Evolutionary conservation across 371 early-diverging fungal species (phyloP).

Genomic region (Lichtheimia hyalospora): DNA sequence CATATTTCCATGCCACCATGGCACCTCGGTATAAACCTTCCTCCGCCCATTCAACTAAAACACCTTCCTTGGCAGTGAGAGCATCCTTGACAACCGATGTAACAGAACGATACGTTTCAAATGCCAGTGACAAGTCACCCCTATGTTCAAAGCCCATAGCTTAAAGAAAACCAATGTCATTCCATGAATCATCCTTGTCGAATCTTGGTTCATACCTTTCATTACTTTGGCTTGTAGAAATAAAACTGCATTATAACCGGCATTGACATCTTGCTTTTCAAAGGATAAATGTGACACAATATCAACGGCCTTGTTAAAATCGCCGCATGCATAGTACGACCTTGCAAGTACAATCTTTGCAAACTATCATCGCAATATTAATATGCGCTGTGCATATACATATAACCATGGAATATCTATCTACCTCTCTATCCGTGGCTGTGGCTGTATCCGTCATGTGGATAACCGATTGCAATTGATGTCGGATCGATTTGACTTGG

Average conservation of each 20-base stretch:
- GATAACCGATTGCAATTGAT: conserved; percentile 22
- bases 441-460: conserved; percentile 11
- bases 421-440: conserved; percentile 33
- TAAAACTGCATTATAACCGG: conserved; percentile 56
- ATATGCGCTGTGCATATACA: no score
- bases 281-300: conserved; percentile 28
- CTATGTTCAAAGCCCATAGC: conserved; percentile 55
- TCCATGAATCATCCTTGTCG: background rate
- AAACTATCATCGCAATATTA: conserved; percentile 21
- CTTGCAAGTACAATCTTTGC: conserved; percentile 44
- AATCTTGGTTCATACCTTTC: conserved; percentile 38
- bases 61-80: conserved; percentile 36
- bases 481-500: conserved; percentile 27
- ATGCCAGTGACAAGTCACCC: conserved; percentile 45
- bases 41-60: conserved; percentile 67
- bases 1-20: conserved; percentile 50
- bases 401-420: background rate
- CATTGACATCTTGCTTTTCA: conserved; percentile 28
- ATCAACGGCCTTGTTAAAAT: conserved; percentile 30
- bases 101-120: conserved; percentile 53
- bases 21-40: conserved; percentile 69
- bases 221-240: conserved; percentile 50
- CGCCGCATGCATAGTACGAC: conserved; percentile 35
- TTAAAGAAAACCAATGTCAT: conserved; percentile 8
- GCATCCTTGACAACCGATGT: conserved; percentile 34